These are phyloP conservation scores for Auriculariales sp. DNA, from an alignment of 768 basidiomycete genomes.

Conservation along the genomic window DNA sequence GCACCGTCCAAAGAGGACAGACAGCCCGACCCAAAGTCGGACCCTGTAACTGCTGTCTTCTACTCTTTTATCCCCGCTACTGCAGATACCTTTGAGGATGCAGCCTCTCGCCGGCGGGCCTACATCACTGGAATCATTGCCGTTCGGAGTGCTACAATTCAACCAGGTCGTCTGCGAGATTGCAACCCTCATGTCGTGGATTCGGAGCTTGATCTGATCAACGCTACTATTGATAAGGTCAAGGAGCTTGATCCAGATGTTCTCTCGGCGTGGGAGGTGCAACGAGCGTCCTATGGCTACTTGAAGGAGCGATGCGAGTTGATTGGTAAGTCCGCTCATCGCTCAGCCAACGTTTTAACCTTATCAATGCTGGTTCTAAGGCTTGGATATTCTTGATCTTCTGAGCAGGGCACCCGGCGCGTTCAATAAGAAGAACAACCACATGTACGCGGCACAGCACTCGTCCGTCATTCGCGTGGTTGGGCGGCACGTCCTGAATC, in stretches of 20 bases:
- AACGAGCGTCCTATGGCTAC: slow-evolving; percentile 84
- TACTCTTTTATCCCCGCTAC: slow-evolving; percentile 52
- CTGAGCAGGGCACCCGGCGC: slow-evolving; percentile 60
- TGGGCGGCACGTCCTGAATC: slow-evolving; percentile 83
- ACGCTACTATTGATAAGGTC: slow-evolving; percentile 59
- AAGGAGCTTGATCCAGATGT: slow-evolving; percentile 80
- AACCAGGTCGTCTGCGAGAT: slow-evolving; percentile 27
- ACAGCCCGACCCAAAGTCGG: slow-evolving; percentile 50
- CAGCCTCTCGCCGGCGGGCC: slow-evolving; percentile 15
- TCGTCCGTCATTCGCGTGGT: slow-evolving; percentile 71
- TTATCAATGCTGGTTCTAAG: too few relatives aligned
- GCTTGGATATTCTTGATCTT: slow-evolving; percentile 54
- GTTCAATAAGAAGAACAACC: slow-evolving; percentile 21
- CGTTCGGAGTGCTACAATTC: slow-evolving; percentile 25
- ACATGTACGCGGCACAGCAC: slow-evolving; percentile 60
- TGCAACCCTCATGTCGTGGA: slow-evolving; percentile 36
- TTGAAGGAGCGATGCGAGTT: slow-evolving; percentile 49
- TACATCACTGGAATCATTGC: slow-evolving; percentile 38
- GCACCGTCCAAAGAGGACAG: slow-evolving; percentile 44
- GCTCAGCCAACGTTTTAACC: slow-evolving; percentile 1
- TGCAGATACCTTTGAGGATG: slow-evolving; percentile 20
- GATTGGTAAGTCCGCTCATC: neutral
- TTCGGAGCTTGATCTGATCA: slow-evolving; percentile 69
- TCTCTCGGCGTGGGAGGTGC: slow-evolving; percentile 84
- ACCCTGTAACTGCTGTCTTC: slow-evolving; percentile 55